Percentiles rank a stretch among this genome's conserved stretches.
These are phyloP conservation scores for Avena sativa DNA, from an alignment of 176 grass and related monocot genomes.

Conservation along the genomic window DNA sequence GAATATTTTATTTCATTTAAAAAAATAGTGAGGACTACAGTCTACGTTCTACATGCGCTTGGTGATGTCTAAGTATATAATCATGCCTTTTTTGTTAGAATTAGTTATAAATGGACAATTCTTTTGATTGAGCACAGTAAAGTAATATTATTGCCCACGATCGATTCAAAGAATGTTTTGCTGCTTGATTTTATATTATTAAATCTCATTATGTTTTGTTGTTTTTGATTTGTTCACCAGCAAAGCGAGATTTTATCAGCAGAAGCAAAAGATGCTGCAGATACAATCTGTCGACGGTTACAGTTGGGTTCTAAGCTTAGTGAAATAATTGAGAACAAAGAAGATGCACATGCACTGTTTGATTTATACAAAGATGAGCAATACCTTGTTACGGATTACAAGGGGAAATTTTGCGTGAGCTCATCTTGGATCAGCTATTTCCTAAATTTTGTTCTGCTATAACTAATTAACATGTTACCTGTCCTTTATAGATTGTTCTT, in stretches of 20 bases:
- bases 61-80: conserved; percentile 19
- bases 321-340: conserved; percentile 71
- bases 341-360: conserved; percentile 82
- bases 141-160: not conserved
- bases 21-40: not conserved
- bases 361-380: conserved; percentile 86
- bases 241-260: conserved; percentile 69
- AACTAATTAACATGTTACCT: conserved; percentile 25
- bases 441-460: not conserved
- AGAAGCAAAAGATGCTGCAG: conserved; percentile 89
- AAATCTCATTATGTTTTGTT: conserved; percentile 10
- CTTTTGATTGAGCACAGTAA: not conserved
- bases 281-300: conserved; percentile 65
- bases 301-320: conserved; percentile 88
- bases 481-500: conserved; percentile 67
- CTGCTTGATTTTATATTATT: conserved; percentile 28
- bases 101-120: not conserved
- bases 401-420: conserved; percentile 88
- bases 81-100: not conserved
- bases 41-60: not conserved
- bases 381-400: conserved; percentile 71
- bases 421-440: conserved; percentile 34
- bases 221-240: conserved; percentile 29
- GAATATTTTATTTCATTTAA: not conserved
- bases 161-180: not conserved